phyloP scores from a whole-genome alignment of 1,284 basidiomycete species.

The Moesziomyces antarcticus region DNA sequence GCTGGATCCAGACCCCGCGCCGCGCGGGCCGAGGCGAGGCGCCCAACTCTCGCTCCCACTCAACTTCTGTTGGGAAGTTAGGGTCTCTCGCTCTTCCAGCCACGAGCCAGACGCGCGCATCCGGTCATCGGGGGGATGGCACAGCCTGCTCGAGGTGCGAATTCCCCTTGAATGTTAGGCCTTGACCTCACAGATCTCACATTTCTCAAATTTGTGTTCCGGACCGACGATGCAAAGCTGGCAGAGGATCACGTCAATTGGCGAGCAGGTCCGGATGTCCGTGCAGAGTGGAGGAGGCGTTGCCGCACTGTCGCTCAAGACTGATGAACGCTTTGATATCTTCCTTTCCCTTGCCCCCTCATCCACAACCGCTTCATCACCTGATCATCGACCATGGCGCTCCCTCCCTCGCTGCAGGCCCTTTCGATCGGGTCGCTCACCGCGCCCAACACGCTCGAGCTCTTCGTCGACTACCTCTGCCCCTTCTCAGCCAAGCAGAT shows the following conservation, averaged over 20 bases:
- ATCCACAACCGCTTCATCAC: neutral
- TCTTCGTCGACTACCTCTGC: slow-evolving; percentile 72
- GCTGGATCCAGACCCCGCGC: too few relatives aligned
- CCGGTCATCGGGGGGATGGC: too few relatives aligned
- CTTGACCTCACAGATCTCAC: neutral
- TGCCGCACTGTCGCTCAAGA: too few relatives aligned
- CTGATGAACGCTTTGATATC: too few relatives aligned
- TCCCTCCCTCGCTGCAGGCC: slow-evolving; percentile 80
- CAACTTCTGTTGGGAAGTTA: too few relatives aligned
- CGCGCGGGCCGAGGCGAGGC: too few relatives aligned
- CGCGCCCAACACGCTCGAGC: slow-evolving; percentile 84
- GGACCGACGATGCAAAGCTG: slow-evolving; percentile 7
- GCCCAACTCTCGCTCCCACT: too few relatives aligned
- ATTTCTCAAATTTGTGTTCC: neutral
- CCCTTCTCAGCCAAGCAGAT: slow-evolving; percentile 75
- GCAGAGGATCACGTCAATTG: slow-evolving; percentile 25
- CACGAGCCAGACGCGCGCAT: too few relatives aligned
- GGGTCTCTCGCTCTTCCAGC: too few relatives aligned
- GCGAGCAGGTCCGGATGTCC: slow-evolving; percentile 4
- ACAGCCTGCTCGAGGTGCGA: too few relatives aligned
- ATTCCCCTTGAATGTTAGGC: neutral
- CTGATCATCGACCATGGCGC: slow-evolving; percentile 74
- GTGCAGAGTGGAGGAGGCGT: slow-evolving; percentile 22
- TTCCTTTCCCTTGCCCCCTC: neutral
- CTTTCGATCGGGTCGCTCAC: slow-evolving; percentile 77